Percentiles rank a stretch among this genome's conserved stretches.
Conservation (phyloP, 257 asterid genomes). For the Solanum pimpinellifolium region DNA sequence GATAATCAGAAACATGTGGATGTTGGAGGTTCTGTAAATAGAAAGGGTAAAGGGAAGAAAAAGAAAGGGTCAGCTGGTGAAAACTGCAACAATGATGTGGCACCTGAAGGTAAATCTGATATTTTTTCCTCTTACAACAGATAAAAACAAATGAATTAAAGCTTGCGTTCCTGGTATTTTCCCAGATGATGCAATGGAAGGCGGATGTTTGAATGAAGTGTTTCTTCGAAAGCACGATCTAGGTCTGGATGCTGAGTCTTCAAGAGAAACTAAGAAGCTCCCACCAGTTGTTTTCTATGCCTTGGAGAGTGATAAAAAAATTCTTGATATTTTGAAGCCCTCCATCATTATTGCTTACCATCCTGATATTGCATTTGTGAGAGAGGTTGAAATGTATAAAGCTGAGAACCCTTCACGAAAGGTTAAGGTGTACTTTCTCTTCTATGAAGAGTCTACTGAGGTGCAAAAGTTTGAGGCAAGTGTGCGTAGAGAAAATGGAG, state of each 20-base stretch:
- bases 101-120: constrained; percentile 26
- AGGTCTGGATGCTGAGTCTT: constrained; percentile 18
- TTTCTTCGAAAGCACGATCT: constrained; percentile 47
- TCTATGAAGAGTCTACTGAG: constrained; percentile 91
- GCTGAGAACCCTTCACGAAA: constrained; percentile 71
- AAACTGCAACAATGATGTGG: constrained; percentile 28
- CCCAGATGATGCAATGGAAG: constrained; percentile 20
- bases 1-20: constrained; percentile 11
- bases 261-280: constrained; percentile 19
- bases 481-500: constrained; percentile 78
- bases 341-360: constrained; percentile 80
- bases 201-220: constrained; percentile 12
- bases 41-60: constrained; percentile 28
- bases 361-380: constrained; percentile 81
- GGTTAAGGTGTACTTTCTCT: constrained; percentile 78
- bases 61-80: constrained; percentile 29
- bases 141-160: constrained; percentile 10
- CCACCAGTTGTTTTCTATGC: constrained; percentile 74
- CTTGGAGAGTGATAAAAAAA: constrained; percentile 62
- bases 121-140: constrained; percentile 19
- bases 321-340: constrained; percentile 80
- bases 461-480: constrained; percentile 93
- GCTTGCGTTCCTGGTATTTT: constrained; percentile 12
- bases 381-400: constrained; percentile 86
- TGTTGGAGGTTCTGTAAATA: constrained; percentile 26